Conservation (phyloP, 352 stramenopile species). For the Pythium vanterpoolii region DNA sequence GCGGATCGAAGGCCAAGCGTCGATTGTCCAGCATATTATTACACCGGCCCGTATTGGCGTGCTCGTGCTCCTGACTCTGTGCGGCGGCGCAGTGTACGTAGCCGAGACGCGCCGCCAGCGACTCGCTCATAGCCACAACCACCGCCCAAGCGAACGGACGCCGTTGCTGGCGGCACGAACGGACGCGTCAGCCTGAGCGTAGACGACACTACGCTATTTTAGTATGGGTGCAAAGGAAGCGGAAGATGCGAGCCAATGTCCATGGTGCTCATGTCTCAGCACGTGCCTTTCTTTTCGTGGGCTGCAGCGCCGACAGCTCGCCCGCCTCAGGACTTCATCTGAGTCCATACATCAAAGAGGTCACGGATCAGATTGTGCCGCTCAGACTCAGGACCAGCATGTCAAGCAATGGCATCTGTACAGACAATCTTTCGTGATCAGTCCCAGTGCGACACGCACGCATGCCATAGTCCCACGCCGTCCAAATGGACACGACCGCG, state of each 20-base stretch:
- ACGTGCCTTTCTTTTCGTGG: background rate
- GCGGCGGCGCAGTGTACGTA: slow-evolving; percentile 3
- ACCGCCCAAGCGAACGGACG: background rate
- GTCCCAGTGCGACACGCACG: background rate
- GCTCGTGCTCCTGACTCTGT: background rate
- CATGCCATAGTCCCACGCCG: background rate
- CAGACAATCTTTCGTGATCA: background rate
- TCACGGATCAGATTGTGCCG: background rate
- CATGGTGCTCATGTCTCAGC: background rate
- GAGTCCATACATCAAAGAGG: background rate
- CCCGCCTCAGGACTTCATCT: background rate
- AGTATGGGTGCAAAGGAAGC: too few relatives aligned
- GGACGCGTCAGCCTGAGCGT: background rate
- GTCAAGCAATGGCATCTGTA: background rate
- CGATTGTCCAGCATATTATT: background rate
- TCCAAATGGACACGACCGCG: background rate
- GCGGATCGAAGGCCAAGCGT: background rate
- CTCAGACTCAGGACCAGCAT: too few relatives aligned
- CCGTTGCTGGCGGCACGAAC: background rate
- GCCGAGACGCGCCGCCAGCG: slow-evolving; percentile 13
- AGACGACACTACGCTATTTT: too few relatives aligned
- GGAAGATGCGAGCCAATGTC: background rate
- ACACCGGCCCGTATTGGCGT: background rate
- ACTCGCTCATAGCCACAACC: background rate
- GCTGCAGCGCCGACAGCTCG: background rate